Base-by-base conservation (phyloP, 768 basidiomycete species). In the Phaeotremella skinneri region DNA sequence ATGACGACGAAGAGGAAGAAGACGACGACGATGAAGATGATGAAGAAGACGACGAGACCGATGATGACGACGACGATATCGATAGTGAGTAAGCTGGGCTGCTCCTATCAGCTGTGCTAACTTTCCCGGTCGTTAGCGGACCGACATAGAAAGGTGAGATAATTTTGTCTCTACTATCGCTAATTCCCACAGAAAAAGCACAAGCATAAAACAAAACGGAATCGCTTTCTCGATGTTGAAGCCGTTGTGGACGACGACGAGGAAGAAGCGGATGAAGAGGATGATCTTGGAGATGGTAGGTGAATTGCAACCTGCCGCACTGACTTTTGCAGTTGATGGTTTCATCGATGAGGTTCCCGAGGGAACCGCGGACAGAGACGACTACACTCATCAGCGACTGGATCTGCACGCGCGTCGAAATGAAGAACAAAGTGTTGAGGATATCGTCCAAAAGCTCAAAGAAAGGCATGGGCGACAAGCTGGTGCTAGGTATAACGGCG, bases 211-310 rank as follows among this genome's bases (percentile, higher is more conserved):
- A 78, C 79, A 54, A 80, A 82, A 17, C 82, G 84, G 25, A 88
- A 85, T 74, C 86, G 87, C 64, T 99, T 92, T 86, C 81, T 98
- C 66, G 96, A 98, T 84, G 83, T 93, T 56, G 91, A 94, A 79
- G 92, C 91, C 55, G 91, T 91, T 74, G 93, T 94, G 20, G 91
- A 91, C 66, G 92, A 96, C 29, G 96, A 98, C 20, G 96, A 97
- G 2, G 94, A 96, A 32, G 96, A 97, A 2, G 91, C 94, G 20
- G 89, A 80, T 17, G 79, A 79, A 52, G 79, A 76, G 31, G 79
- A 79, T 37, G 78, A 79, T 48, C 74, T 72, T 59, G 76, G 72
- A 21, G 79, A 74, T 50, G 75, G 77, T 70, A 52, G 63, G 69
- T 70, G 42, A 25, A 9, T 26, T 2, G 7, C 20, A n/a, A 42